Percentiles rank a stretch among this genome's conserved stretches.
phyloP scores from a whole-genome alignment of 345 rosid species.

The Bruguiera gymnorhiza region DNA sequence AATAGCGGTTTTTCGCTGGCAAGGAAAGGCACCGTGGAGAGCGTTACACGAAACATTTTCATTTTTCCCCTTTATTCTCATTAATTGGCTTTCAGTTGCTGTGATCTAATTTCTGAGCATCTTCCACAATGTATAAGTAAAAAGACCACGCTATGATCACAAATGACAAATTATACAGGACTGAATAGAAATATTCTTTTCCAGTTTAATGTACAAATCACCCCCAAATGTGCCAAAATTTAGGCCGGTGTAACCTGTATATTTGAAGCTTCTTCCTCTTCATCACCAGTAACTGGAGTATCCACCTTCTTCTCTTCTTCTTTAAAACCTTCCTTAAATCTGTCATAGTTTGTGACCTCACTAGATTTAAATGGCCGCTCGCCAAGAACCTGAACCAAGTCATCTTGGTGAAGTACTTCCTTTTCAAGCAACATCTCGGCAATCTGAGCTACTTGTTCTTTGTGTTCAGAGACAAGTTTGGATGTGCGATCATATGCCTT shows the following conservation, averaged over 20 bases:
- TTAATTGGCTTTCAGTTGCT: too few relatives aligned
- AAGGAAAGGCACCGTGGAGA: too few relatives aligned
- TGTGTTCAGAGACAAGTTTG: conserved; percentile 66
- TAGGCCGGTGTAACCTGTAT: conserved; percentile 16
- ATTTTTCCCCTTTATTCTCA: background rate
- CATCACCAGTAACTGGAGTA: conserved; percentile 11
- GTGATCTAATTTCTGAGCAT: too few relatives aligned
- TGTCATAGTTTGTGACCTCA: conserved; percentile 70
- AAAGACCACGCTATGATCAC: conserved; percentile 1
- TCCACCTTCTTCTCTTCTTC: conserved; percentile 34
- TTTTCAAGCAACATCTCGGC: conserved; percentile 82
- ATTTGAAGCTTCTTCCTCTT: conserved; percentile 52
- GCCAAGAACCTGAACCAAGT: conserved; percentile 57
- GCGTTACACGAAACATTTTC: background rate
- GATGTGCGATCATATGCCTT: conserved; percentile 65
- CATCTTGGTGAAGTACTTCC: conserved; percentile 89
- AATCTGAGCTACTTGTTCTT: conserved; percentile 66
- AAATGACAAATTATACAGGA: conserved; percentile 1
- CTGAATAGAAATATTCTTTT: background rate
- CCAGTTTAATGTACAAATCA: conserved; percentile 10
- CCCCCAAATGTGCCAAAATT: background rate
- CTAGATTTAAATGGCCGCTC: conserved; percentile 71
- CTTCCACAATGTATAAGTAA: background rate
- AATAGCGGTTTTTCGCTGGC: too few relatives aligned
- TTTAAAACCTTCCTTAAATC: conserved; percentile 68